These are phyloP conservation scores for Thalassiosira exigua DNA, from an alignment of 352 stramenopile species.

Conservation along the genomic window DNA sequence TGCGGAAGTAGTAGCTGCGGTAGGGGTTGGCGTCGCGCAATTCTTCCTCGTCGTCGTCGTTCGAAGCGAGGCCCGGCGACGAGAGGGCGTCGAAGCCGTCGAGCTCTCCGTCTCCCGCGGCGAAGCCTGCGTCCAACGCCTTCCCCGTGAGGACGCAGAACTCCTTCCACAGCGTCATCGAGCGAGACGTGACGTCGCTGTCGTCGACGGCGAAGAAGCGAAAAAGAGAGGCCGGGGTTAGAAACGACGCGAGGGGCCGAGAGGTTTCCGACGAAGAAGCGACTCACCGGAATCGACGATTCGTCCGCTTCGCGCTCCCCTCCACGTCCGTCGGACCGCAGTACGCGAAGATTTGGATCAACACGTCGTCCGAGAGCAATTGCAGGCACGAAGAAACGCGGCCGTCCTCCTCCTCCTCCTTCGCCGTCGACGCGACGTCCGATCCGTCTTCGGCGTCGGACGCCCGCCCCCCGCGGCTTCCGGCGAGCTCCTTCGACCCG, in stretches of 20 bases:
- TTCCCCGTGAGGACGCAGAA: constrained; percentile 53
- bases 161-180: constrained; percentile 34
- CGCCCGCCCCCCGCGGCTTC: no score
- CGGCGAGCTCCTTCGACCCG: no score
- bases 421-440: no score
- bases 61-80: not conserved
- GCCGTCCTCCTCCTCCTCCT: not conserved
- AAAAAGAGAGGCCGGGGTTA: not conserved
- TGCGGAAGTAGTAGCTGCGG: constrained; percentile 40
- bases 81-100: not conserved
- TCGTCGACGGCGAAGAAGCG: not conserved
- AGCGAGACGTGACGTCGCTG: constrained; percentile 35
- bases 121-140: constrained; percentile 1
- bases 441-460: no score
- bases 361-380: constrained; percentile 28
- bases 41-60: not conserved
- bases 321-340: constrained; percentile 36
- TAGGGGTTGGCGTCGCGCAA: constrained; percentile 5
- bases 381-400: not conserved
- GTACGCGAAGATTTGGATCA: constrained; percentile 32
- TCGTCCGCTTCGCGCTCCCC: constrained; percentile 31
- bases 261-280: not conserved
- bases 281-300: constrained; percentile 38
- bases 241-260: not conserved
- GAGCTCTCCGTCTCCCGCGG: not conserved